phyloP scores from a whole-genome alignment of 306 rosid genomes.

The Comarum palustre region DNA sequence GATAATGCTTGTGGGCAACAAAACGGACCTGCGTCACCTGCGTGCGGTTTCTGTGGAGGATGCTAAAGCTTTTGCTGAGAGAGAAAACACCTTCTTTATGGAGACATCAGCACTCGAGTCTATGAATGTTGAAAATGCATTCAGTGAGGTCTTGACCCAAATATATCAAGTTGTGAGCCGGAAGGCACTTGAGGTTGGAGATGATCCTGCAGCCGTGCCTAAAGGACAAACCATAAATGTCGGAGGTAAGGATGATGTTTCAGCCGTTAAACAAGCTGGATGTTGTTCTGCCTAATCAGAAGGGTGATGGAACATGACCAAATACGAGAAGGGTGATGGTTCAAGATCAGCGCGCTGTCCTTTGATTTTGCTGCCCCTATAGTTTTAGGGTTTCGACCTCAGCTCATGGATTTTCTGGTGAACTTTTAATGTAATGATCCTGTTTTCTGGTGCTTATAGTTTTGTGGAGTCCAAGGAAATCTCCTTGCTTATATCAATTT shows the following conservation, averaged over 20 bases:
- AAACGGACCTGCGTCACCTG: conserved; percentile 50
- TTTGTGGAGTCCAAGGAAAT: conserved; percentile 13
- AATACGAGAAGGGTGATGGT: background rate
- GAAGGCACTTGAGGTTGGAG: conserved; percentile 51
- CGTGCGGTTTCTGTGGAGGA: conserved; percentile 54
- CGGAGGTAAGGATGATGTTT: conserved; percentile 57
- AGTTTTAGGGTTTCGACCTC: conserved; percentile 1
- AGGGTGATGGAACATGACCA: background rate
- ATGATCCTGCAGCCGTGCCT: conserved; percentile 48
- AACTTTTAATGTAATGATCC: background rate
- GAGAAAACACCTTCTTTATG: conserved; percentile 47
- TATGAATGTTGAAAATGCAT: conserved; percentile 52
- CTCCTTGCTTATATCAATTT: conserved; percentile 10
- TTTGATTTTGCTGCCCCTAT: background rate
- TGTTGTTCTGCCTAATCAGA: conserved; percentile 48
- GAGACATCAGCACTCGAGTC: conserved; percentile 63
- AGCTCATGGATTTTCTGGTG: background rate
- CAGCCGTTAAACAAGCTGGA: conserved; percentile 47
- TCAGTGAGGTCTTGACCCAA: conserved; percentile 53
- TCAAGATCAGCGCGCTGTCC: background rate
- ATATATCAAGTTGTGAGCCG: conserved; percentile 46
- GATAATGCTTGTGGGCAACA: conserved; percentile 57
- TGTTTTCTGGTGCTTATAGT: background rate
- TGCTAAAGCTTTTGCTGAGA: conserved; percentile 50
- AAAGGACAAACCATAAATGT: conserved; percentile 50